A percentile compares a stretch with the other conserved stretches of the same genome.
phyloP scores from a whole-genome alignment of 441 rosid species.

The Pelargonium fulgidum region DNA sequence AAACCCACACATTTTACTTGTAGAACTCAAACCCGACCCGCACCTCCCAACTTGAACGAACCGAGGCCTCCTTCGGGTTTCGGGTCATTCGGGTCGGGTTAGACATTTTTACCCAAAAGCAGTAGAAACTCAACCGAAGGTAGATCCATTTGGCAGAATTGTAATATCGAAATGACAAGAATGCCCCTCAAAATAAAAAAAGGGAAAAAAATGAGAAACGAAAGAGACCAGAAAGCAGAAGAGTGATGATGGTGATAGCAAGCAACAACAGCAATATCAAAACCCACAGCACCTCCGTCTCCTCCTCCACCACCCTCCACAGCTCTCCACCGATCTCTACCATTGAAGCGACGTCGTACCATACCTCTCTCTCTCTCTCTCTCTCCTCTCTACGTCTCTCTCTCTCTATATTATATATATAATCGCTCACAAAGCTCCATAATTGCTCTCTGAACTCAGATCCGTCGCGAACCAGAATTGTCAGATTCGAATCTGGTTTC shows the following conservation, averaged over 20 bases:
- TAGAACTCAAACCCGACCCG: no score
- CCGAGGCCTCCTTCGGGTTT: no score
- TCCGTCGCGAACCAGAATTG: conserved; percentile 1
- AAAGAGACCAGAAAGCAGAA: conserved; percentile 10
- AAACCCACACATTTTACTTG: no score
- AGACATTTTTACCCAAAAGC: no score
- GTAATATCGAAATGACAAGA: background rate
- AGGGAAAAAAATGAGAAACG: background rate
- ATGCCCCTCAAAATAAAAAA: background rate
- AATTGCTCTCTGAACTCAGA: background rate
- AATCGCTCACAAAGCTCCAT: background rate
- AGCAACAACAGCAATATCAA: conserved; percentile 1
- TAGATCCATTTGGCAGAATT: no score
- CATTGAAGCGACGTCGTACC: background rate
- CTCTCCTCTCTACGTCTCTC: background rate
- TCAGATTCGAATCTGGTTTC: background rate
- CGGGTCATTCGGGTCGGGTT: no score
- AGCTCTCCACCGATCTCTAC: background rate
- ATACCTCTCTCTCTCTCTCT: background rate
- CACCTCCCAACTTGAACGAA: no score
- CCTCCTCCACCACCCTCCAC: background rate
- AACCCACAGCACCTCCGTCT: conserved; percentile 4
- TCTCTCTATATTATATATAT: background rate
- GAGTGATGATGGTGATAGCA: conserved; percentile 10
- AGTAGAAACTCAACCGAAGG: no score